phyloP scores from a whole-genome alignment of 2,329 filamentous ascomycete genomes.

The Stagonosporopsis tanaceti region DNA sequence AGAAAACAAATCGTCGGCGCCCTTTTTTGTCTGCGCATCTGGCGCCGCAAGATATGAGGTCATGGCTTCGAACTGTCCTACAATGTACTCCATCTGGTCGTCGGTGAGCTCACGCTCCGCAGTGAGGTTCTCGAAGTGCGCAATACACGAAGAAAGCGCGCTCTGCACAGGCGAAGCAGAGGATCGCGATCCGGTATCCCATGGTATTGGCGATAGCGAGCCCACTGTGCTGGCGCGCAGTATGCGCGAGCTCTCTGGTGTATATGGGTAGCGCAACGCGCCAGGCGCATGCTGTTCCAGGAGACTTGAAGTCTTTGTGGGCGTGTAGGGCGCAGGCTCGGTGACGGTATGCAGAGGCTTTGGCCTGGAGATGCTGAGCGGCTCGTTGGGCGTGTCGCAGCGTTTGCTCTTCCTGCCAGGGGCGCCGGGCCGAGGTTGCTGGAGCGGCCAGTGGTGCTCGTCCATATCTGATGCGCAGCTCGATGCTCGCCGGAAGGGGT shows the following conservation, averaged over 20 bases:
- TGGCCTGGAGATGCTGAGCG: conserved; percentile 22
- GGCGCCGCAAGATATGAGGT: conserved; percentile 39
- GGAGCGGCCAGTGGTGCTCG: conserved; percentile 21
- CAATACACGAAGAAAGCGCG: conserved; percentile 43
- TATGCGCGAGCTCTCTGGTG: conserved; percentile 41
- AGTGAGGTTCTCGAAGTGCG: conserved; percentile 43
- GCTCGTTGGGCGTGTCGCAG: conserved; percentile 25
- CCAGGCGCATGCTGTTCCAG: conserved; percentile 21
- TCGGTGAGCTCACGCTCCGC: conserved; percentile 41
- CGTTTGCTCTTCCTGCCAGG: conserved; percentile 14
- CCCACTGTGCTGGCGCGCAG: conserved; percentile 25
- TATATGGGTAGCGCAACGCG: conserved; percentile 42
- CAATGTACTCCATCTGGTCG: conserved; percentile 46
- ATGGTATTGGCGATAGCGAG: conserved; percentile 34
- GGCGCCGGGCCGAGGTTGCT: conserved; percentile 9
- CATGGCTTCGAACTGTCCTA: conserved; percentile 45
- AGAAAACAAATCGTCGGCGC: conserved; percentile 34
- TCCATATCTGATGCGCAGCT: conserved; percentile 21
- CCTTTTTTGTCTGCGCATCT: conserved; percentile 30
- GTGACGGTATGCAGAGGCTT: conserved; percentile 27
- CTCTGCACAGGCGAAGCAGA: conserved; percentile 40
- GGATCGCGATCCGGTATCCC: conserved; percentile 31
- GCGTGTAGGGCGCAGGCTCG: conserved; percentile 34
- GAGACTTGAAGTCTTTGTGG: conserved; percentile 26
- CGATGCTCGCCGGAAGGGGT: conserved; percentile 27